phyloP scores from a whole-genome alignment of 345 rosid genomes.

The Lenwebbia sp. region DNA sequence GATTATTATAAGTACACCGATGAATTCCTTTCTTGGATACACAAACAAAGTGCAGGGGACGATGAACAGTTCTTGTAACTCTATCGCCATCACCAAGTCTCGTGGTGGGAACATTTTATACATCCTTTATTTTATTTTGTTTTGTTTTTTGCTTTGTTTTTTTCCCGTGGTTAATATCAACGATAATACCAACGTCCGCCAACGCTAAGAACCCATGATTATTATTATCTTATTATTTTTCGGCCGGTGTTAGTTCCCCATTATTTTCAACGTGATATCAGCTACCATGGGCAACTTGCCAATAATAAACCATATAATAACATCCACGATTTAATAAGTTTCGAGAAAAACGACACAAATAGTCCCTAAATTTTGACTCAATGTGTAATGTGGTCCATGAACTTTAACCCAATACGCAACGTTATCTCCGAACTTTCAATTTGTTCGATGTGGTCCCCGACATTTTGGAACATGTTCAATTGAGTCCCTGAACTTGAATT shows the following conservation, averaged over 20 bases:
- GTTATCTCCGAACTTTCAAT: too few species aligned
- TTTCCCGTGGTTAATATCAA: neutral
- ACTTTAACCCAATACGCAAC: too few species aligned
- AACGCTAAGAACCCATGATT: neutral
- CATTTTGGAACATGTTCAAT: too few species aligned
- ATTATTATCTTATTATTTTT: neutral
- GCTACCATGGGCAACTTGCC: neutral
- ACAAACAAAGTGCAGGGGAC: neutral
- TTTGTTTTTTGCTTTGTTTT: neutral
- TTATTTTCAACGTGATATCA: constrained; percentile 13
- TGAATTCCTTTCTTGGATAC: neutral
- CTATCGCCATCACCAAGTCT: neutral
- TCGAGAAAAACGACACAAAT: too few species aligned
- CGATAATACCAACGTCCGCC: neutral
- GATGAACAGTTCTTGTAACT: neutral
- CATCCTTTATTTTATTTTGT: neutral
- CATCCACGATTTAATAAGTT: neutral
- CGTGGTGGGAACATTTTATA: neutral
- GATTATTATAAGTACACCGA: neutral
- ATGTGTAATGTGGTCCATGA: too few species aligned
- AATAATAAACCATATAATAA: neutral
- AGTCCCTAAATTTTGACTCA: too few species aligned
- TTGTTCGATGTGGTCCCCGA: too few species aligned
- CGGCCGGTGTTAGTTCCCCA: neutral
- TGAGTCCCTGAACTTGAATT: too few species aligned